Percentiles rank a stretch among this genome's conserved stretches.
phyloP scores from a whole-genome alignment of 2,329 filamentous ascomycete species.

The Ophioceras dolichostomum region DNA sequence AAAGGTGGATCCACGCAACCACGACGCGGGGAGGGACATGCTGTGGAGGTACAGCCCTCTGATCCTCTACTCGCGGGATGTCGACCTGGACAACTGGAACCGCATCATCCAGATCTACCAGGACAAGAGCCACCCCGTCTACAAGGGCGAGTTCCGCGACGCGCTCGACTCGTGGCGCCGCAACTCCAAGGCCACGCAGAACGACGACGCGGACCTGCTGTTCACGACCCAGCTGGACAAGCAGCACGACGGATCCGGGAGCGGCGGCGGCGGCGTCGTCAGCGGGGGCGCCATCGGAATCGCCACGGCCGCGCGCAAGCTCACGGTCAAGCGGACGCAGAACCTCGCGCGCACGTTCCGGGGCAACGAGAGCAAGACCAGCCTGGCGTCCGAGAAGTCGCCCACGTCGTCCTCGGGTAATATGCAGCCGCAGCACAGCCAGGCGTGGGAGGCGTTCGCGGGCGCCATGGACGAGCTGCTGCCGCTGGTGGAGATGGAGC shows the following conservation, averaged over 20 bases:
- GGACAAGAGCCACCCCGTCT: slow-evolving; percentile 60
- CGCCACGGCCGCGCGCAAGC: slow-evolving; percentile 67
- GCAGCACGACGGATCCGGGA: slow-evolving; percentile 57
- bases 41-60: slow-evolving; percentile 85
- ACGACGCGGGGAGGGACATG: slow-evolving; percentile 57
- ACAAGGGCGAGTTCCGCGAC: slow-evolving; percentile 71
- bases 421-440: no score
- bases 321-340: slow-evolving; percentile 90
- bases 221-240: slow-evolving; percentile 71
- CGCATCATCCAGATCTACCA: slow-evolving; percentile 71
- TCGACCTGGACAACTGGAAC: slow-evolving; percentile 73
- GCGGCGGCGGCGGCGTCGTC: no score
- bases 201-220: slow-evolving; percentile 79
- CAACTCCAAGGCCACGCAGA: slow-evolving; percentile 61
- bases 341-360: slow-evolving; percentile 63
- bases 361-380: slow-evolving; percentile 27
- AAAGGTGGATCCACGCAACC: slow-evolving; percentile 59
- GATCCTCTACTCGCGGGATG: slow-evolving; percentile 77
- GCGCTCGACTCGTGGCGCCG: slow-evolving; percentile 70
- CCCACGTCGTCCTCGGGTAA: no score
- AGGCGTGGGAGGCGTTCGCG: slow-evolving; percentile 72
- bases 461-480: slow-evolving; percentile 71
- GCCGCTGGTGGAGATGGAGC: slow-evolving; percentile 78
- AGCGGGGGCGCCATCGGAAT: no score
- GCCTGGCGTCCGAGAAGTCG: slow-evolving; percentile 39